These are phyloP conservation scores for Gnomoniopsis sp. DNA, from an alignment of 2,329 filamentous ascomycete species.

Conservation along the genomic window DNA sequence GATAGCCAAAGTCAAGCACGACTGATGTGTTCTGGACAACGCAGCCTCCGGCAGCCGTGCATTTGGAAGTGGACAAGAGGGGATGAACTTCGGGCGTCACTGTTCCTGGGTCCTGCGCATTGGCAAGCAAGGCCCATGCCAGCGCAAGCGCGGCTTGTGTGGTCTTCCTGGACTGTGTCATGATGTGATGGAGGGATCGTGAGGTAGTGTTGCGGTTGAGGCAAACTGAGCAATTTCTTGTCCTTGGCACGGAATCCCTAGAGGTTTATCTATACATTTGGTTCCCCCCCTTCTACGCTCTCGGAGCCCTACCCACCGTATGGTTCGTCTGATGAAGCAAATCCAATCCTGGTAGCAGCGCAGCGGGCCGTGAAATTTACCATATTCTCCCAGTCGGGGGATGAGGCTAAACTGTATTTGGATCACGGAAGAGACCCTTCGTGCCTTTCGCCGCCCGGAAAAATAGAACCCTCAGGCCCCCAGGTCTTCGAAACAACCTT, in stretches of 20 bases:
- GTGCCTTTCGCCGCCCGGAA: not conserved
- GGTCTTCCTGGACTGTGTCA: not conserved
- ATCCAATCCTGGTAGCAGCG: not conserved
- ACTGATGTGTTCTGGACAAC: slow-evolving; percentile 36
- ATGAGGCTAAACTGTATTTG: slow-evolving; percentile 6
- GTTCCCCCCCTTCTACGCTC: not conserved
- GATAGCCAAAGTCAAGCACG: slow-evolving; percentile 38
- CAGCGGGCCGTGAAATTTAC: not conserved
- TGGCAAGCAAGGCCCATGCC: slow-evolving; percentile 17
- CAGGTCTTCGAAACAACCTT: not conserved
- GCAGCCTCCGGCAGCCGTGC: slow-evolving; percentile 41
- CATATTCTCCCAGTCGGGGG: not conserved
- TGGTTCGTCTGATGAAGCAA: not conserved
- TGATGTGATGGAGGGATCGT: not conserved
- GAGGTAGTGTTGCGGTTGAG: too few relatives aligned
- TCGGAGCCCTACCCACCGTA: not conserved
- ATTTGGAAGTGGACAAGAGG: slow-evolving; percentile 40
- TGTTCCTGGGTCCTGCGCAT: slow-evolving; percentile 27
- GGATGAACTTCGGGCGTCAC: slow-evolving; percentile 37
- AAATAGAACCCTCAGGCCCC: not conserved
- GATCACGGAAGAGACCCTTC: slow-evolving; percentile 3
- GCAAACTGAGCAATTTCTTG: too few relatives aligned
- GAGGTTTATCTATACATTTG: too few relatives aligned
- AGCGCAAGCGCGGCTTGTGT: not conserved
- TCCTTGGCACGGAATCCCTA: not conserved